Base-by-base conservation (phyloP, 2,329 filamentous ascomycete species). In the Fusarium globosum region DNA sequence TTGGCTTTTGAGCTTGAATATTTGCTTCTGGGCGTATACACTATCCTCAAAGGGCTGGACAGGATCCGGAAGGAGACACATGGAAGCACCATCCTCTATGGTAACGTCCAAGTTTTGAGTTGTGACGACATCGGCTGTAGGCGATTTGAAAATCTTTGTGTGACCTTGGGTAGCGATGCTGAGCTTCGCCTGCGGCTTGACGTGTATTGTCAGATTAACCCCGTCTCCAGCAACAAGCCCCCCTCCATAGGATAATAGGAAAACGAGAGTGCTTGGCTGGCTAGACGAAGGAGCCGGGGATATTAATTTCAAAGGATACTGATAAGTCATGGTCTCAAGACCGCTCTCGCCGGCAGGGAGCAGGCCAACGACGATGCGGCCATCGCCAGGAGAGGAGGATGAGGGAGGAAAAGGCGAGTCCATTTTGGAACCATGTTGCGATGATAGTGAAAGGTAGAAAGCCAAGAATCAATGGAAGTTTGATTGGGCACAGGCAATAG, bases 261-360 rank as follows among this genome's bases (percentile, higher is more conserved):
- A 98, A 45, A 97, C 91, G 38, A 96, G 89, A 14, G 95, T 88
- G 64, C 93, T 93, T 72, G 88, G 87, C 64, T 91, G 88, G 45
- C 88, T 85, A 53, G 88, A 86, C 11, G 91, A 86, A 16, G 92
- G 89, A 20, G 91, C 88, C 4, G 96, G 94, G 0, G 95, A 93
- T 70, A 99, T 94, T 65, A 99, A 89, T 82, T 99, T 99, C 52
- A 99, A 88, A 3, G 96, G 96, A 79, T 98, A 99, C 81, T 97
- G 94, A 81, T 97, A 98, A 41, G 91, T 92, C 74, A 97, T 89
- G 38, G 88, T 89, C 69, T 92, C 90, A 36, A 97, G 88, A 51
- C 91, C 90, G 20, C 94, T 94, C 53, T 89, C 89, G 33, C 89
- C 88, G 38, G 92, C 91, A 41, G 95, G 94, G 15, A 95, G 87